phyloP scores from a whole-genome alignment of 768 basidiomycete species.

The Collybiopsis confluens region DNA sequence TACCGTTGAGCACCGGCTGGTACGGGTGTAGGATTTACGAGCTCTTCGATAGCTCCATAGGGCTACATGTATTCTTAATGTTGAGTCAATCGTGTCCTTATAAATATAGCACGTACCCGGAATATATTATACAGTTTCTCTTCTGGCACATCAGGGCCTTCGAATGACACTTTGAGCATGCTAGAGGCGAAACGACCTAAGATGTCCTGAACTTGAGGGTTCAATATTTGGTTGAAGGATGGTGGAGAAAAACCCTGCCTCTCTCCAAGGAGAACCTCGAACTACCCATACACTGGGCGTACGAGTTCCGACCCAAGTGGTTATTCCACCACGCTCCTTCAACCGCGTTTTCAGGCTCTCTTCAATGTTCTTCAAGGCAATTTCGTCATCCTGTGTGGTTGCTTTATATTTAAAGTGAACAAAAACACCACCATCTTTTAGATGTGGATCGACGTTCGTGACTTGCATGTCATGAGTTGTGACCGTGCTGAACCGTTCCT shows the following conservation, averaged over 20 bases:
- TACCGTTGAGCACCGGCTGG: conserved; percentile 66
- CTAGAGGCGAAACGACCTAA: conserved; percentile 74
- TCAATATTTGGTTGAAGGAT: background rate
- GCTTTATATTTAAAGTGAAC: conserved; percentile 63
- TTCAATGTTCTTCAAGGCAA: conserved; percentile 45
- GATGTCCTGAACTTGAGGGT: background rate
- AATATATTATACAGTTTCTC: conserved; percentile 75
- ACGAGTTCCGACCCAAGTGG: conserved; percentile 56
- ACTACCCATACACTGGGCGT: conserved; percentile 65
- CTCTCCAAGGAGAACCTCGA: conserved; percentile 75
- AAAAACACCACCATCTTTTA: conserved; percentile 86
- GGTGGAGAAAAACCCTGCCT: conserved; percentile 39
- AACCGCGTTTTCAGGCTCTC: conserved; percentile 39
- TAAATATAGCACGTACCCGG: conserved; percentile 51
- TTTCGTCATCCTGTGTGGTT: conserved; percentile 23
- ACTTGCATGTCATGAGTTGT: conserved; percentile 56
- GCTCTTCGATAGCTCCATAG: conserved; percentile 74
- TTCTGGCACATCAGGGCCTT: conserved; percentile 84
- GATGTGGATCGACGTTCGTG: conserved; percentile 57
- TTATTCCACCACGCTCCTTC: conserved; percentile 48
- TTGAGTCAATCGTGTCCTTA: background rate
- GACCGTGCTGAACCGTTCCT: conserved; percentile 44
- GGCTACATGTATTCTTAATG: conserved; percentile 40
- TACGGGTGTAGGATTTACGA: conserved; percentile 54
- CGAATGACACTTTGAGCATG: conserved; percentile 74